Percentiles rank a stretch among this genome's conserved stretches.
These are phyloP conservation scores for Hawksworthiomyces lignivorus DNA, from an alignment of 2,329 filamentous ascomycete genomes.

Conservation along the genomic window DNA sequence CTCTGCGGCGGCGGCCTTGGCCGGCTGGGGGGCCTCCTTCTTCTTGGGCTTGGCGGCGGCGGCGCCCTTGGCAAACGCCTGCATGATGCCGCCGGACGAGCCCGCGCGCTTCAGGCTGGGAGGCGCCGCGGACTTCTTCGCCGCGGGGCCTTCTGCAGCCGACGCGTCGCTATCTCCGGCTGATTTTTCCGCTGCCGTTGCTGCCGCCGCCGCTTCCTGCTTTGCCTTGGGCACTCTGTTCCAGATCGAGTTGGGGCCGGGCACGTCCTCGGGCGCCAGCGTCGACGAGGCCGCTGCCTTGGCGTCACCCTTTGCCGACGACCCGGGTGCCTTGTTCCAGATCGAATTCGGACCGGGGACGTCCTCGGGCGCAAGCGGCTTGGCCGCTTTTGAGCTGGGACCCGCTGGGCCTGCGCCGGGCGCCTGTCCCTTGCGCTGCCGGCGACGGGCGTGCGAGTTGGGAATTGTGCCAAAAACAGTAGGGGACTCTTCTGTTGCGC, in stretches of 20 bases:
- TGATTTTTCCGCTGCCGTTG: conserved; percentile 12
- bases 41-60: conserved; percentile 44
- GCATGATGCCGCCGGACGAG: conserved; percentile 58
- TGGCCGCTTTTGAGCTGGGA: too few species aligned
- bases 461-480: conserved; percentile 65
- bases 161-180: conserved; percentile 15
- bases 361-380: not conserved
- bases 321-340: not conserved
- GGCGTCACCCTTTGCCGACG: too few species aligned
- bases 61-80: conserved; percentile 64
- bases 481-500: conserved; percentile 52
- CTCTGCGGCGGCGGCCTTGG: conserved; percentile 39
- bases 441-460: conserved; percentile 57
- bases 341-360: not conserved
- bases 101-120: conserved; percentile 47
- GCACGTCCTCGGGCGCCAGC: not conserved
- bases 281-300: not conserved
- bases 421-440: conserved; percentile 32
- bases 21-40: conserved; percentile 22
- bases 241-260: not conserved
- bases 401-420: too few species aligned
- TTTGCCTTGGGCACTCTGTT: not conserved
- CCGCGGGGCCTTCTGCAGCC: conserved; percentile 28
- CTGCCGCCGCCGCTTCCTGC: not conserved
- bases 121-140: conserved; percentile 30